Evolutionary conservation across 1,139 yeast genomes (phyloP), one percentile per base, ranked within the genome.

Genomic region (Yamadazyma diddensiae): DNA sequence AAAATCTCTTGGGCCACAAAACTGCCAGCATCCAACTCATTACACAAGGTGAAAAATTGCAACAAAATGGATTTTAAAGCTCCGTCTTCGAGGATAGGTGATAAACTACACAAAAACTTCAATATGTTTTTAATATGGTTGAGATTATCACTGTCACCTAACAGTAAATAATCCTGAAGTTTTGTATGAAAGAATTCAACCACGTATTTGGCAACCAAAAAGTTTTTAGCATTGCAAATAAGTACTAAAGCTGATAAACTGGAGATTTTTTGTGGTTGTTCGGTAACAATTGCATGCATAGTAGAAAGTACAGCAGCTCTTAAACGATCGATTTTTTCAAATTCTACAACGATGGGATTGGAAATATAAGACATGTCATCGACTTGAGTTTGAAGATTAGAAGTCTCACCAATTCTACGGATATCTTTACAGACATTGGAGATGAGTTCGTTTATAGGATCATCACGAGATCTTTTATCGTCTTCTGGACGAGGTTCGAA

Each of bases 221-320:
- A 73, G 54, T 80, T 80, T 42, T 73, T 73, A 11, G 83, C 69
- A 57, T 83, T 82, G 36, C 87, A 79, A 21, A 82, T 67, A 46
- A 82, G 70, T 8, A 90, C 62, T 43, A 87, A 69, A n/a, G 82
- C 78, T 20, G 87, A 73, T 38, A 90, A 61, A 15, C 82, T 75
- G 16, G 80, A 77, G 39, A 82, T 75, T 54, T 90, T 92, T 46
- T 90, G 95, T 1, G 97, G 97, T 57, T 90, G 97, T 57, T 92
- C 98, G 25, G 74, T 59, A 7, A 84, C 68, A 26, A 85, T 75
- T 1, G 95, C 87, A 38, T 71, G 70, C 20, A 87, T 57, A 1
- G 88, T 83, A 33, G 71, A 69, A 47, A 82, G 64, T 15, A 83
- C 65, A 12, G 82, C 76, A 31, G 60, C 63, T 38, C 87, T 70